A percentile compares a stretch with the other conserved stretches of the same genome.
Conservation (phyloP, 352 stramenopile species). For the Elongisporangium anandrum region DNA sequence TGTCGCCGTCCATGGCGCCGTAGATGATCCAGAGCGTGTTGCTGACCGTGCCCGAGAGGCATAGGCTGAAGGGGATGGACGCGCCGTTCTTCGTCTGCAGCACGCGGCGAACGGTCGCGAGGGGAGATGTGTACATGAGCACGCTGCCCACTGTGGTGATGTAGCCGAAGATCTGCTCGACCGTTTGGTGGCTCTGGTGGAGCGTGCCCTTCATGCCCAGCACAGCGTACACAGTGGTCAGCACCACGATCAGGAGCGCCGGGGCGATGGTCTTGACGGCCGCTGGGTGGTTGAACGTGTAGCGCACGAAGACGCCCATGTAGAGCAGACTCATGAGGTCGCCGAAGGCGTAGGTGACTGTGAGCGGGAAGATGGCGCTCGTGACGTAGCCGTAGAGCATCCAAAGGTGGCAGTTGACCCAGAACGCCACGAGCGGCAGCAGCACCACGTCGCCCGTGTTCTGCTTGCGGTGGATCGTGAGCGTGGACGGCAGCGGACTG, state of each 20-base stretch:
- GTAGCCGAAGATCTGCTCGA: constrained; percentile 1
- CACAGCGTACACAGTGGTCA: too few relatives aligned
- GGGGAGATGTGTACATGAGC: constrained; percentile 1
- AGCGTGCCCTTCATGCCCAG: too few relatives aligned
- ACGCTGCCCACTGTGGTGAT: constrained; percentile 9
- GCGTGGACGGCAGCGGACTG: too few relatives aligned
- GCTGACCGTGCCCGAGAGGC: constrained; percentile 5
- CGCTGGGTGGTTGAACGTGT: too few relatives aligned
- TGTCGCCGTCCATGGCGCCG: constrained; percentile 2
- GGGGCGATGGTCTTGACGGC: too few relatives aligned
- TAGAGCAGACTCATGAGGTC: too few relatives aligned
- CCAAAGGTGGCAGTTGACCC: constrained; percentile 27
- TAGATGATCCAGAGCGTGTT: constrained; percentile 9
- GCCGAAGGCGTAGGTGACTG: too few relatives aligned
- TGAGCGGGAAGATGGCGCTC: too few relatives aligned
- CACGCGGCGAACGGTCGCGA: constrained; percentile 5
- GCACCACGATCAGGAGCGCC: too few relatives aligned
- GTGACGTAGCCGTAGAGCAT: constrained; percentile 14
- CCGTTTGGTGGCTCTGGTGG: too few relatives aligned
- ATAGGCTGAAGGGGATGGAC: too few relatives aligned
- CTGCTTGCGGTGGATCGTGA: constrained; percentile 1
- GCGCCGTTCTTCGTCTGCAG: constrained; percentile 1
- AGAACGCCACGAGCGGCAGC: constrained; percentile 24
- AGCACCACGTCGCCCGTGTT: constrained; percentile 14
- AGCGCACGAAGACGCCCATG: too few relatives aligned